phyloP scores from a whole-genome alignment of 1,139 yeast genomes.

The Zygoascus hellenicus region DNA sequence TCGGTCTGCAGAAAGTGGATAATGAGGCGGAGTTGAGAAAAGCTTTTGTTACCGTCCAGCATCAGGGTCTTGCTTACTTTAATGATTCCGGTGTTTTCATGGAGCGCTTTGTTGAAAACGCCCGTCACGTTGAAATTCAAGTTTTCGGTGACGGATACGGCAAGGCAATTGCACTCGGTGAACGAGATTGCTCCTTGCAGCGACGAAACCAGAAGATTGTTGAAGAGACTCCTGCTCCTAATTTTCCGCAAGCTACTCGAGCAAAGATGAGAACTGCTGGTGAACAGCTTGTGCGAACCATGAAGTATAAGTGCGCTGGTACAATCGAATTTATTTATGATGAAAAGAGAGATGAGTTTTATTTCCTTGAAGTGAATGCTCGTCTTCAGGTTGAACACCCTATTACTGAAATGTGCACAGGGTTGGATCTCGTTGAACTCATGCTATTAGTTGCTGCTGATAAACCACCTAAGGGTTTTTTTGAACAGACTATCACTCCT shows the following conservation, averaged over 20 bases:
- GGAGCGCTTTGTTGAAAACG: slow-evolving; percentile 87
- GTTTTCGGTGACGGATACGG: slow-evolving; percentile 95
- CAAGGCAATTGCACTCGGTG: slow-evolving; percentile 87
- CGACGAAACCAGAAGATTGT: slow-evolving; percentile 94
- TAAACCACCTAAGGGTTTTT: slow-evolving; percentile 60
- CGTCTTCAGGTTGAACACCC: slow-evolving; percentile 98
- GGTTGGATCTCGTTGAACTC: slow-evolving; percentile 93
- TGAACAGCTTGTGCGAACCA: slow-evolving; percentile 67
- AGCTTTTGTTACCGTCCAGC: slow-evolving; percentile 85
- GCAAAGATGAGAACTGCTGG: slow-evolving; percentile 74
- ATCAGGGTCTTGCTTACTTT: slow-evolving; percentile 87
- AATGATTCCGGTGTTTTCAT: slow-evolving; percentile 94
- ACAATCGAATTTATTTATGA: slow-evolving; percentile 95
- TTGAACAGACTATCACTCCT: slow-evolving; percentile 46
- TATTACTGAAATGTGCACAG: slow-evolving; percentile 91
- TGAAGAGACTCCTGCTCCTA: slow-evolving; percentile 98
- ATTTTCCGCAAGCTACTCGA: slow-evolving; percentile 75
- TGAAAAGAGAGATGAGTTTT: slow-evolving; percentile 75
- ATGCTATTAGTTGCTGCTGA: slow-evolving; percentile 91
- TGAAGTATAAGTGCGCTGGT: slow-evolving; percentile 94
- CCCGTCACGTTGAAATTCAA: slow-evolving; percentile 95
- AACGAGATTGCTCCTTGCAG: slow-evolving; percentile 95
- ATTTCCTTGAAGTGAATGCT: slow-evolving; percentile 93
- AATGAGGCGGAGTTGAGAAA: slow-evolving; percentile 69
- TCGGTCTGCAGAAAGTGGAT: slow-evolving; percentile 91